Percentiles rank a stretch among this genome's conserved stretches.
phyloP scores from a whole-genome alignment of 257 asterid genomes.

The Solanum pennellii region DNA sequence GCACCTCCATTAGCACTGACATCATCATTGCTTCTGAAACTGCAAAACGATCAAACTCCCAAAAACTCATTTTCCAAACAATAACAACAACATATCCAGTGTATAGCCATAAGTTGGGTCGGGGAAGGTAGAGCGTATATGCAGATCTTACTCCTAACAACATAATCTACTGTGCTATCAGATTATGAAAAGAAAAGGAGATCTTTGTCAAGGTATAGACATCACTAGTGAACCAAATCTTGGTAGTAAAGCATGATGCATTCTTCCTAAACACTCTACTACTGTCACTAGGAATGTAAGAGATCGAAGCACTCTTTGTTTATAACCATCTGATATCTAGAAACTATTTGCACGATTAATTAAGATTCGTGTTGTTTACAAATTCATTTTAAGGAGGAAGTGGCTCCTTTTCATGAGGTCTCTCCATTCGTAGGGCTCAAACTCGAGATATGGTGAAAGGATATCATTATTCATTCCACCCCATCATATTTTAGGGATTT shows the following conservation, averaged over 20 bases:
- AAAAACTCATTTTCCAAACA: neutral
- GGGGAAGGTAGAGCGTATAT: neutral
- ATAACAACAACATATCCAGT: neutral
- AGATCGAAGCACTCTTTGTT: neutral
- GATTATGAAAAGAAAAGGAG: neutral
- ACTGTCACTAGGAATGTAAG: neutral
- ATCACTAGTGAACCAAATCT: neutral
- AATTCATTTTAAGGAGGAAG: neutral
- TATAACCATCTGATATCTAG: neutral
- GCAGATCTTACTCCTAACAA: neutral
- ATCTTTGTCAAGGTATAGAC: neutral
- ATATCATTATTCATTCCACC: neutral
- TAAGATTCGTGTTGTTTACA: neutral
- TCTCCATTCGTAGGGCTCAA: neutral
- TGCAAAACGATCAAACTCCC: neutral
- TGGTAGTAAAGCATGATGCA: neutral
- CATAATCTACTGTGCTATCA: neutral
- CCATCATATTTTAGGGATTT: neutral
- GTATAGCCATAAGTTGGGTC: neutral
- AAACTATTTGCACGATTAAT: neutral
- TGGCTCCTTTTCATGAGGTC: neutral
- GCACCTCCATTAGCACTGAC: neutral
- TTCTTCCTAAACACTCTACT: neutral
- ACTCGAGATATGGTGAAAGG: neutral
- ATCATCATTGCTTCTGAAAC: conserved; percentile 12